phyloP scores from a whole-genome alignment of 1,284 basidiomycete species.

The Ustilago cynodontis region DNA sequence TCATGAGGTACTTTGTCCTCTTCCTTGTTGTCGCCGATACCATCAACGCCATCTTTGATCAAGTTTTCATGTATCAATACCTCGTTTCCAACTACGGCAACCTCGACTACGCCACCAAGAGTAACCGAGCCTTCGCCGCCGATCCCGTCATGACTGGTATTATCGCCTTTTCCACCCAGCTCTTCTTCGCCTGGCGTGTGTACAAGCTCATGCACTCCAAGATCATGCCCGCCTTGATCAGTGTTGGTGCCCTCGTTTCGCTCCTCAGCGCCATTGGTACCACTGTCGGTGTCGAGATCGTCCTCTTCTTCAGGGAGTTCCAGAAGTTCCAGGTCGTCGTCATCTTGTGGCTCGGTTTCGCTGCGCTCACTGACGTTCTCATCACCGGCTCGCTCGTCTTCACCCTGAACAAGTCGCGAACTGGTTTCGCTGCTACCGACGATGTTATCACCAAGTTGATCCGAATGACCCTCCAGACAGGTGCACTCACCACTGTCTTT shows the following conservation, averaged over 20 bases:
- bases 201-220: constrained; percentile 59
- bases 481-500: constrained; percentile 59
- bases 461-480: constrained; percentile 63
- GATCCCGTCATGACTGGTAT: constrained; percentile 61
- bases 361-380: constrained; percentile 60
- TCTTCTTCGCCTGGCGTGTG: constrained; percentile 67
- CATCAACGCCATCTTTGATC: constrained; percentile 53
- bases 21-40: constrained; percentile 57
- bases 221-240: constrained; percentile 55
- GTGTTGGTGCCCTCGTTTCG: constrained; percentile 34
- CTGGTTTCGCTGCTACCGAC: constrained; percentile 65
- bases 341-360: constrained; percentile 63
- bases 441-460: constrained; percentile 66
- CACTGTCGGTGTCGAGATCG: constrained; percentile 61
- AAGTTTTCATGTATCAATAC: constrained; percentile 63
- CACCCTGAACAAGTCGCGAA: constrained; percentile 62
- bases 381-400: constrained; percentile 60
- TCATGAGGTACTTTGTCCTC: constrained; percentile 60
- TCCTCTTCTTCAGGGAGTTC: constrained; percentile 53
- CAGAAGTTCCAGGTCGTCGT: constrained; percentile 65
- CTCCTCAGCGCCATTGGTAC: constrained; percentile 59
- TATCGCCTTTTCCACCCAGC: constrained; percentile 61
- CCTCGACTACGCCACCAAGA: constrained; percentile 42
- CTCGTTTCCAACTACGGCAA: constrained; percentile 63
- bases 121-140: constrained; percentile 52